phyloP scores from a whole-genome alignment of 306 rosid species.

The Trifolium pratense region DNA sequence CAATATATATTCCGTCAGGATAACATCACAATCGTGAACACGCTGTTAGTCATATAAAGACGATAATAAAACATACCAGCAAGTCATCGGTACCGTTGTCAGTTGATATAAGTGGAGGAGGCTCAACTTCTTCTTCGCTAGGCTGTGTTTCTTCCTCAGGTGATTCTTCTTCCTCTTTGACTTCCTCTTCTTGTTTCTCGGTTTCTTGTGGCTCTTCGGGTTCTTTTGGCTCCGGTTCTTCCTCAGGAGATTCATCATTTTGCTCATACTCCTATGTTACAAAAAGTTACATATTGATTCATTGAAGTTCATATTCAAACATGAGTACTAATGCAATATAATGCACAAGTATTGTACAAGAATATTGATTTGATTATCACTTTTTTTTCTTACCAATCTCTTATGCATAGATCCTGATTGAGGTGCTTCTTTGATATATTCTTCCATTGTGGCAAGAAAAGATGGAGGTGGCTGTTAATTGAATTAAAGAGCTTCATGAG shows the following conservation, averaged over 20 bases:
- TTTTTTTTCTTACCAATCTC: conserved; percentile 67
- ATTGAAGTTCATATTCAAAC: too few relatives aligned
- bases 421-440: conserved; percentile 87
- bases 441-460: conserved; percentile 91
- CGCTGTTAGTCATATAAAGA: not conserved
- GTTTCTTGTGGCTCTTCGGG: conserved; percentile 53
- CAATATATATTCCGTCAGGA: conserved; percentile 13
- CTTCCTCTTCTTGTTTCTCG: conserved; percentile 57
- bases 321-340: not conserved
- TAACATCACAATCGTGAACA: not conserved
- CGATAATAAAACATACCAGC: conserved; percentile 55
- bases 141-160: conserved; percentile 54
- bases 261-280: conserved; percentile 70
- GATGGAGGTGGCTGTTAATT: conserved; percentile 90
- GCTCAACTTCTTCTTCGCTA: conserved; percentile 58
- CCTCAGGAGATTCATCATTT: conserved; percentile 53
- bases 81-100: conserved; percentile 63
- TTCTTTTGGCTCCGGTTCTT: conserved; percentile 54
- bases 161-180: conserved; percentile 44
- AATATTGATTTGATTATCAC: not conserved
- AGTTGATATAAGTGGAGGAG: conserved; percentile 72
- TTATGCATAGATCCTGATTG: conserved; percentile 59
- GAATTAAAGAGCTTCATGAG: conserved; percentile 43
- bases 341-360: not conserved
- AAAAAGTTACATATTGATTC: too few relatives aligned